phyloP scores from a whole-genome alignment of 768 basidiomycete genomes.

The Saitozyma sp. region DNA sequence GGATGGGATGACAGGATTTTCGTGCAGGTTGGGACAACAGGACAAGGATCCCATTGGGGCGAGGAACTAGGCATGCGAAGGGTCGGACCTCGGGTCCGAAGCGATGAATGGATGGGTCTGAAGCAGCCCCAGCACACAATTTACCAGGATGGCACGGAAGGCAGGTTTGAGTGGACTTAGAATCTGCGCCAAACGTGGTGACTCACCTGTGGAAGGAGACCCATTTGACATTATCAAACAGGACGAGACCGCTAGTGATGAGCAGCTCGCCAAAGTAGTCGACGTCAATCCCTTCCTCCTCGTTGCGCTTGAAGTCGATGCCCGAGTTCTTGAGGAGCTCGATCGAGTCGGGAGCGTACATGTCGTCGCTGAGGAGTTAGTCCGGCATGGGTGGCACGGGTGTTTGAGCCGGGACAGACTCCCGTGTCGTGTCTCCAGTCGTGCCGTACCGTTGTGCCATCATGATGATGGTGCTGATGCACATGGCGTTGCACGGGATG shows the following conservation, averaged over 20 bases:
- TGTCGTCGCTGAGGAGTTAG: conserved; percentile 71
- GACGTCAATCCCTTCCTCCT: conserved; percentile 85
- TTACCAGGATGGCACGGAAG: too few relatives aligned
- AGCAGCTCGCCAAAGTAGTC: conserved; percentile 95
- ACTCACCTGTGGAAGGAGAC: conserved; percentile 95
- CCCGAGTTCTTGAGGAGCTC: conserved; percentile 92
- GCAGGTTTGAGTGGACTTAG: too few relatives aligned
- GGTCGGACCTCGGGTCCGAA: background rate
- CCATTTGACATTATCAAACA: conserved; percentile 87
- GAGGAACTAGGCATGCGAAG: too few relatives aligned
- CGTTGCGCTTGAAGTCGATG: conserved; percentile 90
- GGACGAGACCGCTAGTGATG: conserved; percentile 92
- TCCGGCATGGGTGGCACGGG: background rate
- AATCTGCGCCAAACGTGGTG: background rate
- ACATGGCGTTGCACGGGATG: too few relatives aligned
- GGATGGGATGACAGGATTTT: too few relatives aligned
- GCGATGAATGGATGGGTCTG: background rate
- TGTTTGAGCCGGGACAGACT: too few relatives aligned
- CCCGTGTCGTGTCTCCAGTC: too few relatives aligned
- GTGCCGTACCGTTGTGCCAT: too few relatives aligned
- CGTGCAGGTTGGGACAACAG: too few relatives aligned
- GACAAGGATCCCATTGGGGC: too few relatives aligned
- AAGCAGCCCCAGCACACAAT: too few relatives aligned
- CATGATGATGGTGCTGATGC: too few relatives aligned
- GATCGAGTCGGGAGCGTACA: conserved; percentile 97